Base-by-base conservation (phyloP, 495 filamentous ascomycete genomes). In the Aspergillus kassunensis region DNA sequence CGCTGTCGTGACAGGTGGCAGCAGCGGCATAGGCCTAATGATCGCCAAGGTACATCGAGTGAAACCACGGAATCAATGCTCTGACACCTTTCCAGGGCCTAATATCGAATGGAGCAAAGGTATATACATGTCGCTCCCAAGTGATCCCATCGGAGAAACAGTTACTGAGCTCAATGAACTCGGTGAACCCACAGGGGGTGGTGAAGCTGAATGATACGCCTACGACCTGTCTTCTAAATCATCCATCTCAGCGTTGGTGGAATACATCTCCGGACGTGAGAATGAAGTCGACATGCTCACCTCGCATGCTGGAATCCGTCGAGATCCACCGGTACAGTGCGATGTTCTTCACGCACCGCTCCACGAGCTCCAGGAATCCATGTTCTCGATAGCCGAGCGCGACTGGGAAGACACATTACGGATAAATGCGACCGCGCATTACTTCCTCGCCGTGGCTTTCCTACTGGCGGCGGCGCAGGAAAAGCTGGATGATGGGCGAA, bases 11-110 rank as follows among this genome's bases (percentile, higher is more conserved):
- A 76, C 71, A 4, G 73, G 73, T 24, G 73, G 73, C 0, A 73
- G 65, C 37, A 74, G 70, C 56, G 71, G 73, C 13, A 55, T 76
- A 25, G 73, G 73, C 8, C 48, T 73, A 15, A 76, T 76, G 73
- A 75, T 75, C 29, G 56, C 57, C 44, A 69, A 65, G 44, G 71
- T 64, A 20, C 47, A 3, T 27, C 16, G 18, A 25, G 34, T 33
- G n/a, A n/a, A n/a, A n/a, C n/a, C n/a, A n/a, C n/a, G n/a, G n/a
- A n/a, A n/a, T n/a, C n/a, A n/a, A n/a, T n/a, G n/a, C n/a, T n/a
- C n/a, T n/a, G n/a, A n/a, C n/a, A n/a, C n/a, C n/a, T n/a, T n/a
- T n/a, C n/a, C n/a, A n/a, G n/a, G n/a, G n/a, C n/a, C n/a, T n/a
- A n/a, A n/a, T n/a, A n/a, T n/a, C n/a, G n/a, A n/a, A n/a, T n/a